Base-by-base conservation (phyloP, 2,329 filamentous ascomycete species). In the Diaporthe sp. region DNA sequence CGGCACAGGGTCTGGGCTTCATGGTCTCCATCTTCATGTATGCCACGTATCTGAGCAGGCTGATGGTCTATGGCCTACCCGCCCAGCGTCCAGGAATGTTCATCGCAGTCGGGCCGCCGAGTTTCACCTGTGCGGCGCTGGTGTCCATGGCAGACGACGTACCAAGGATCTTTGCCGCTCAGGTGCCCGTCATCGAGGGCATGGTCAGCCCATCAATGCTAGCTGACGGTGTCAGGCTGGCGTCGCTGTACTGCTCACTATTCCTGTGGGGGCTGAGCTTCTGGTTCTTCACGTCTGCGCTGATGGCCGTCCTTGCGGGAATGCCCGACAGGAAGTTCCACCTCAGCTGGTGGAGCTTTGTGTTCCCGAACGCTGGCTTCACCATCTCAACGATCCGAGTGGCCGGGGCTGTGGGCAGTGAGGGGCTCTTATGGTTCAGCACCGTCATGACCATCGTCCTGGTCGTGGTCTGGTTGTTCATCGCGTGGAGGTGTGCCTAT, bases 281-380 rank as follows among this genome's bases (percentile, higher is more conserved):
- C 19, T 92, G 90, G 88, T 90, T 88, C 88, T 91, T 90, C 79
- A 84, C 82, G 63, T 84, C 87, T 30, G 86, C 85, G 3, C 79
- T 83, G 27, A 82, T 86, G 35, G 86, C 86, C n/a, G 83, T 87
- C 10, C 73, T 85, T 72, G 76, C 79, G 6, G 83, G 82, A 22
- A 81, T 82, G 75, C 79, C 78, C 19, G 80, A 81, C 56, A 76
- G 78, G 70, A 77, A 70, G 66, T 86, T 86, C 73, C 84, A 83
- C 73, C 79, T 86, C 42, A 85, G 83, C 70, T 93, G 90, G 91
- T 92, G 89, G 86, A 89, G 90, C 8, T 91, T 92, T 80, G 88
- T 93, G 44, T 93, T 93, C 78, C 91, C 91, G 8, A 92, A 93
- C 74, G 90, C 88, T 1, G 91, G 91, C 0, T 88, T 93, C 69